phyloP scores from a whole-genome alignment of 768 basidiomycete genomes.

The Kwoniella sp. region DNA sequence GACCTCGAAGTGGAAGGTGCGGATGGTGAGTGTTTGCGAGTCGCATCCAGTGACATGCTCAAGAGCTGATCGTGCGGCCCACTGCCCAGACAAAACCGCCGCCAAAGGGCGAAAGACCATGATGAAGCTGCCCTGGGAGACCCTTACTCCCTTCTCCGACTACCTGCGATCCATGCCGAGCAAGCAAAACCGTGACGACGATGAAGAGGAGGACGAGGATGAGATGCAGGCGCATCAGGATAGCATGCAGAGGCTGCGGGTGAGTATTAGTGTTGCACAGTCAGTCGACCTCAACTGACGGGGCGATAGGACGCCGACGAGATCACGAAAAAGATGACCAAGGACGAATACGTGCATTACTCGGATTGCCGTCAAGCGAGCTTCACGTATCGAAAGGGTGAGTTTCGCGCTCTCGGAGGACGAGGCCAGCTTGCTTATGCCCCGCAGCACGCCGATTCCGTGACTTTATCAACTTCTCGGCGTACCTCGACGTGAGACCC shows the following conservation, averaged over 20 bases:
- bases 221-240: constrained; percentile 94
- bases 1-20: constrained; percentile 52
- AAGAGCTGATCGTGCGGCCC: neutral
- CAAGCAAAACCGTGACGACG: constrained; percentile 57
- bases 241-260: constrained; percentile 79
- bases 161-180: constrained; percentile 55
- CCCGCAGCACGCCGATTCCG: constrained; percentile 80
- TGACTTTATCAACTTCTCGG: constrained; percentile 84
- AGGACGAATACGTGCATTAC: constrained; percentile 94
- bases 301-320: constrained; percentile 78
- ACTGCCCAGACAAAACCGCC: constrained; percentile 29
- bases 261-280: constrained; percentile 35
- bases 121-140: constrained; percentile 94
- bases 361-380: constrained; percentile 94
- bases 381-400: constrained; percentile 94
- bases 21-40: constrained; percentile 28
- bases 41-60: neutral
- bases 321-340: constrained; percentile 89
- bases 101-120: constrained; percentile 83
- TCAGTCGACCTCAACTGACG: neutral
- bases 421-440: neutral
- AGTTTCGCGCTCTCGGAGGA: too few species aligned
- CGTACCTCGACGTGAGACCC: constrained; percentile 79
- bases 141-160: constrained; percentile 85
- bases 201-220: constrained; percentile 93